phyloP scores from a whole-genome alignment of 1,139 yeast species.

The Kodamaea arcana region DNA sequence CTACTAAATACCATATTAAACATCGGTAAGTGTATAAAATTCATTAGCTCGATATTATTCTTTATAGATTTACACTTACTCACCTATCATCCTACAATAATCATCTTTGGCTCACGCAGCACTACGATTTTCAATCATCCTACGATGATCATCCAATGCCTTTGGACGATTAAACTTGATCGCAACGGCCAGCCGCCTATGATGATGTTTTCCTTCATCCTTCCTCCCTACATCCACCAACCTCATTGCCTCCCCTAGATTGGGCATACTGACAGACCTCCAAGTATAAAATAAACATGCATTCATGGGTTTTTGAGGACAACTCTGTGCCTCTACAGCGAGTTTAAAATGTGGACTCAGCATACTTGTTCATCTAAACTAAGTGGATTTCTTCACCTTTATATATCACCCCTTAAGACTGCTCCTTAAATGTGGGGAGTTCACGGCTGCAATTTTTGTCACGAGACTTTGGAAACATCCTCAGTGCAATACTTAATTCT shows the following conservation, averaged over 20 bases:
- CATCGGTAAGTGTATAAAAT: no score
- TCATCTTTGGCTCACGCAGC: no score
- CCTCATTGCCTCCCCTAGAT: conserved; percentile 5
- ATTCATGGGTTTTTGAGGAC: conserved; percentile 2
- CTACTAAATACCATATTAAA: no score
- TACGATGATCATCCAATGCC: no score
- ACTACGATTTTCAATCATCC: no score
- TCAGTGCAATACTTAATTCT: no score
- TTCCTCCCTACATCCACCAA: conserved; percentile 5
- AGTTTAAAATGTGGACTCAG: conserved; percentile 6
- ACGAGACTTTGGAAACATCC: no score
- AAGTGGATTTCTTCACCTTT: background rate
- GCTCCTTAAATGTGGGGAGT: background rate
- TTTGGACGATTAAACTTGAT: conserved; percentile 26
- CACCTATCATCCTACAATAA: no score
- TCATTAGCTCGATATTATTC: no score
- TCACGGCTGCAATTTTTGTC: background rate
- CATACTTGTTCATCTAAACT: background rate
- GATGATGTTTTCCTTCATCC: conserved; percentile 18
- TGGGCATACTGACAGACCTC: conserved; percentile 7
- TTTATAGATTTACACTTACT: no score
- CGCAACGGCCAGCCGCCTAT: conserved; percentile 30
- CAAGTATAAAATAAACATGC: conserved; percentile 5
- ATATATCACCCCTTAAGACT: background rate
- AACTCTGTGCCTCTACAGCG: conserved; percentile 1